Evolutionary conservation across 108 stramenopile species (phyloP), one percentile per base, ranked within the genome.

Genomic region (Seminavis robusta): DNA sequence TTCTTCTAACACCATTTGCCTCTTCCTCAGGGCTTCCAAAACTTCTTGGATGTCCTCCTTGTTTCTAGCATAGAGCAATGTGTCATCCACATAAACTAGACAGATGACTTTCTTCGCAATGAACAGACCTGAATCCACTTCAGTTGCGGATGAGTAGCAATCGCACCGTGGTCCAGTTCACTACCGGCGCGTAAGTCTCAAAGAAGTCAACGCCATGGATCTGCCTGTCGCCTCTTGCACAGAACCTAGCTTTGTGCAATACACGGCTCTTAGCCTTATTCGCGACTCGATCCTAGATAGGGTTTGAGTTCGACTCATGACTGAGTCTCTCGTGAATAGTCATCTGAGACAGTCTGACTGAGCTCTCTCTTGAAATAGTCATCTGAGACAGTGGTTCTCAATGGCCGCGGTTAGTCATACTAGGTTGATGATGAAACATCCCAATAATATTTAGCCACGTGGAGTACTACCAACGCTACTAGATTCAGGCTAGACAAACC

Each of bases 61-160:
- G 7, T 36, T 17, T 0, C 23, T 27, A 20, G 63, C 54, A 39
- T 47, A 73, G 29, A 72, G 60, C 3, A 72, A 26, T 4, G 52
- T 41, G 33, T 77, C 67, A 36, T 81, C 74, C 0, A 85, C 77
- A 44, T 81, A 85, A 0, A 62, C 44, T 1, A 86, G 30, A 13
- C 64, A 67, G 28, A 82, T 52, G 10, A 77, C 44, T 2, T 61
- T 49, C 0, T 50, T 25, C 0, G 47, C 61, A 49, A 69, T 40
- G 33, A 86, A 78, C n/a, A 86, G 53, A 33, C 84, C 81, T n/a
- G 80, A 75, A 47, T 79, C 81, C 23, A 57, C 21, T 4, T 61
- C 40, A 13, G 10, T 26, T 17, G 19, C 5, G 31, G 9, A 63
- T 45, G 0, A 81, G 52, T 0, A 76, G 34, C 6, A 76, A 19